Evolutionary conservation across 768 basidiomycete genomes (phyloP).

Genomic region (Phylloporus sp.): DNA sequence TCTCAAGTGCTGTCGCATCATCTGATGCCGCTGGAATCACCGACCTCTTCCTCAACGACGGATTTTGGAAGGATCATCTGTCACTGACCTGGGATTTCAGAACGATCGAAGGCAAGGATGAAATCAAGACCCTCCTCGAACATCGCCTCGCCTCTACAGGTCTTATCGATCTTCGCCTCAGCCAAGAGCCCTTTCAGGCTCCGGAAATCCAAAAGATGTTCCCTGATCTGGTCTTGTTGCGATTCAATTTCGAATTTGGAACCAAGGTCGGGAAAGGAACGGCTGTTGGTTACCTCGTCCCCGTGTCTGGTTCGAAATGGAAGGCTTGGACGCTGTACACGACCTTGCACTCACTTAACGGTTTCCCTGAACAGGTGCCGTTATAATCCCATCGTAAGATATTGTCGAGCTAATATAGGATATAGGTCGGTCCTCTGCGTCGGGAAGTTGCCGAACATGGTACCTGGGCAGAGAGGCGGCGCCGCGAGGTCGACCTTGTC

Average conservation of each 20-base stretch:
- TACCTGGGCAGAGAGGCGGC: constrained; percentile 50
- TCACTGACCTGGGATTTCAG: constrained; percentile 56
- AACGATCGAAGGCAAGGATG: constrained; percentile 39
- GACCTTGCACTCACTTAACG: constrained; percentile 55
- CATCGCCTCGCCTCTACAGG: constrained; percentile 35
- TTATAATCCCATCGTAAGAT: background rate
- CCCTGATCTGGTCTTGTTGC: constrained; percentile 58
- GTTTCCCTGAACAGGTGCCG: constrained; percentile 47
- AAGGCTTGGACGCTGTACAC: constrained; percentile 60
- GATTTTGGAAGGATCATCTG: constrained; percentile 53
- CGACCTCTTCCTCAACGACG: constrained; percentile 28
- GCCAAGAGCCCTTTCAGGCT: constrained; percentile 21
- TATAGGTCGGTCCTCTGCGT: constrained; percentile 39
- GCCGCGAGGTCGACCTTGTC: constrained; percentile 41
- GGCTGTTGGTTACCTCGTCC: constrained; percentile 55
- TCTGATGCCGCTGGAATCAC: constrained; percentile 15
- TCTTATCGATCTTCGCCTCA: constrained; percentile 16
- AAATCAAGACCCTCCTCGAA: constrained; percentile 37
- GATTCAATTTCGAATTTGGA: constrained; percentile 53
- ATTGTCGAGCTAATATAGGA: background rate
- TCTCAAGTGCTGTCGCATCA: constrained; percentile 20
- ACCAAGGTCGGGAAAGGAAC: constrained; percentile 45
- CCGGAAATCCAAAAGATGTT: constrained; percentile 38
- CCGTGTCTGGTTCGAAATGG: constrained; percentile 43
- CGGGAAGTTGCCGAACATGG: constrained; percentile 44